Evolutionary conservation across 148 eudicot species (phyloP).

Genomic region (Rhododendron ferrugineum): DNA sequence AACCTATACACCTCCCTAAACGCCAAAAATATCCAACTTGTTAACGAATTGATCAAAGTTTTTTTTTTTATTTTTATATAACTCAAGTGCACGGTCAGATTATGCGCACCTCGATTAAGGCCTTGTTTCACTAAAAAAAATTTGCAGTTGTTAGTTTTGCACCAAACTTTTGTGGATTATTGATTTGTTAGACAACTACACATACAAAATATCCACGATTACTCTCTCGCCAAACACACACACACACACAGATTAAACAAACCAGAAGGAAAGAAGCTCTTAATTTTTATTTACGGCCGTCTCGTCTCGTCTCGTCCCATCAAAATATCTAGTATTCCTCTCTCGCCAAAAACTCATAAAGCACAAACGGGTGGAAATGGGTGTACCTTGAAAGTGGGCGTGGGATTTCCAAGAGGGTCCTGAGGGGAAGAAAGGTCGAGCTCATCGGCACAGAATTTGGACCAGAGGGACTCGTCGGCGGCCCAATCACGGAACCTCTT

Average conservation of each 20-base stretch:
- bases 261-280: background rate
- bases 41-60: background rate
- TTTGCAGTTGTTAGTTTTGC: too few species aligned
- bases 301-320: too few species aligned
- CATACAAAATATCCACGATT: too few species aligned
- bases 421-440: constrained; percentile 51
- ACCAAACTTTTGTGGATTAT: too few species aligned
- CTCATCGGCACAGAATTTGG: constrained; percentile 42
- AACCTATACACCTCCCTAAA: background rate
- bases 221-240: too few species aligned
- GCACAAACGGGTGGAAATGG: background rate
- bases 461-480: constrained; percentile 63
- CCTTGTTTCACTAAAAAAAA: too few species aligned
- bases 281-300: background rate
- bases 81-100: too few species aligned
- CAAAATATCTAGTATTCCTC: constrained; percentile 13
- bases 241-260: constrained; percentile 24
- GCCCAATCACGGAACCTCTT: constrained; percentile 43
- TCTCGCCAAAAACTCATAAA: too few species aligned
- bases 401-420: constrained; percentile 52
- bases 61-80: too few species aligned
- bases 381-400: constrained; percentile 53
- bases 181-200: too few species aligned
- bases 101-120: too few species aligned
- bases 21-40: background rate